A percentile compares a stretch with the other conserved stretches of the same genome.
phyloP scores from a whole-genome alignment of 345 rosid genomes.

The Arabidopsis arenosa region DNA sequence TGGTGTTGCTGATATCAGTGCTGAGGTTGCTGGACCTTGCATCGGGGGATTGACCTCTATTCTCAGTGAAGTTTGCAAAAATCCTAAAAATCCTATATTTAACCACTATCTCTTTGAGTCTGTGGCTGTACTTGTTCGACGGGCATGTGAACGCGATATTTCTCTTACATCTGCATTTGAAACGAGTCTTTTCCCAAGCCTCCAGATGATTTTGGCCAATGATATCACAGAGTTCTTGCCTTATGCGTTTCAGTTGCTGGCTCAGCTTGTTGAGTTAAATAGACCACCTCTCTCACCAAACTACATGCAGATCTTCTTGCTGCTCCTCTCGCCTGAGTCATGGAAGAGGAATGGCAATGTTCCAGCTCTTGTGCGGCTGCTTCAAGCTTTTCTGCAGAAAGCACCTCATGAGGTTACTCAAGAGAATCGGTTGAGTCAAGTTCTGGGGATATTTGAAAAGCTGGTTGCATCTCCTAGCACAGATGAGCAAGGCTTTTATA shows the following conservation, averaged over 20 bases:
- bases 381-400: conserved; percentile 97
- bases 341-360: conserved; percentile 94
- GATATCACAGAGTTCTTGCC: conserved; percentile 96
- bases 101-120: conserved; percentile 97
- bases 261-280: conserved; percentile 91
- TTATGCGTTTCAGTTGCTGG: conserved; percentile 94
- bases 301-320: conserved; percentile 84
- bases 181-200: conserved; percentile 78
- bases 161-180: conserved; percentile 81
- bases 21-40: conserved; percentile 82
- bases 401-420: conserved; percentile 78
- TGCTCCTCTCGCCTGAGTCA: conserved; percentile 80
- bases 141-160: conserved; percentile 82
- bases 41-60: conserved; percentile 73
- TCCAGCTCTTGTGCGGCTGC: conserved; percentile 98
- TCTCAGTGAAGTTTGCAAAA: conserved; percentile 84
- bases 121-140: conserved; percentile 89
- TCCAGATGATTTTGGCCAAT: conserved; percentile 72
- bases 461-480: conserved; percentile 77
- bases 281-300: conserved; percentile 78
- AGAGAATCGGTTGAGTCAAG: conserved; percentile 76
- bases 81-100: conserved; percentile 91
- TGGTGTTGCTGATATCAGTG: conserved; percentile 78
- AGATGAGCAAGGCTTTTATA: conserved; percentile 93
- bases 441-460: conserved; percentile 87